Evolutionary conservation across 306 rosid species (phyloP).

Genomic region (Trifolium pratense): DNA sequence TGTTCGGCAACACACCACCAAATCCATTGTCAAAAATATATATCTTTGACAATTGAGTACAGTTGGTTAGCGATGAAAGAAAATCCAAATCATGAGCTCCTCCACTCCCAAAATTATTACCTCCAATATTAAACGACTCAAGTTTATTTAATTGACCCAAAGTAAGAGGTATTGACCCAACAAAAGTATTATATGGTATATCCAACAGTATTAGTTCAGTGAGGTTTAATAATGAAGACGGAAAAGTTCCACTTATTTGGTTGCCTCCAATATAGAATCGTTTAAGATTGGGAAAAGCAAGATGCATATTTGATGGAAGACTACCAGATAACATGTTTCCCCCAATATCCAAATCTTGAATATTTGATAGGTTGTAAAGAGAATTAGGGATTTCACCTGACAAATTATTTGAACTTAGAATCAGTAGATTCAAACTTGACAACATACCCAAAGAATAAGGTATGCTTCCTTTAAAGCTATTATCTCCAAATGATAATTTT

Average conservation of each 20-base stretch:
- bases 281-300: background rate
- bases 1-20: slow-evolving; percentile 34
- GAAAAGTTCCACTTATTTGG: background rate
- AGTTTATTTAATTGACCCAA: slow-evolving; percentile 39
- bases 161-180: slow-evolving; percentile 36
- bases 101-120: slow-evolving; percentile 29
- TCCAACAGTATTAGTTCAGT: slow-evolving; percentile 3
- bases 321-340: background rate
- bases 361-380: background rate
- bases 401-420: too few relatives aligned
- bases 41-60: background rate
- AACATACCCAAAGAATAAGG: slow-evolving; percentile 32
- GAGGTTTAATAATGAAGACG: slow-evolving; percentile 26
- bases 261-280: accelerated
- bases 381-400: background rate
- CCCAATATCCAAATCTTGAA: background rate
- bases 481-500: background rate
- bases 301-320: background rate
- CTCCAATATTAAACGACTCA: accelerated
- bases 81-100: slow-evolving; percentile 35
- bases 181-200: background rate
- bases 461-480: slow-evolving; percentile 40
- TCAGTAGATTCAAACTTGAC: background rate
- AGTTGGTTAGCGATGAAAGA: slow-evolving; percentile 40
- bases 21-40: background rate